A percentile compares a stretch with the other conserved stretches of the same genome.
phyloP scores from a whole-genome alignment of 441 rosid species.

The Daphne laureola region DNA sequence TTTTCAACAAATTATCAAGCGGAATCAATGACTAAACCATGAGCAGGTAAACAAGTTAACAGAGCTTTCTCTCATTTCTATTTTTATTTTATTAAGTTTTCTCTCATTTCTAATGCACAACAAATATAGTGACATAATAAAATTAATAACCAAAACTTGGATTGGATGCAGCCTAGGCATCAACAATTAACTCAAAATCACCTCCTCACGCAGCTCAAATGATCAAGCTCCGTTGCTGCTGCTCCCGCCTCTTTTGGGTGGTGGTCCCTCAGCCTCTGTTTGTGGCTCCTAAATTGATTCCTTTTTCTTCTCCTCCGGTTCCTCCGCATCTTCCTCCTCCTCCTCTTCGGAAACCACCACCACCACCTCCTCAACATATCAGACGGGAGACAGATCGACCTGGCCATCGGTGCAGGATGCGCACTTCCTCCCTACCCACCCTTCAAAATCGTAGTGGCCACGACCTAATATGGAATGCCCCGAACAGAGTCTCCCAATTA shows the following conservation, averaged over 20 bases:
- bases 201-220: background rate
- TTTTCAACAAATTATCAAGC: too few relatives aligned
- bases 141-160: too few relatives aligned
- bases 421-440: constrained; percentile 64
- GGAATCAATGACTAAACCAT: too few relatives aligned
- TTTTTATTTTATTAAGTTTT: too few relatives aligned
- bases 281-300: constrained; percentile 17
- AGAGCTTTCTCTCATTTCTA: too few relatives aligned
- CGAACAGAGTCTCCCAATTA: constrained; percentile 58
- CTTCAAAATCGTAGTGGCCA: constrained; percentile 49
- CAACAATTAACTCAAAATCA: background rate
- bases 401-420: constrained; percentile 52
- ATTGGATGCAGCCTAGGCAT: too few relatives aligned
- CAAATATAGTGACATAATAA: too few relatives aligned
- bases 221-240: constrained; percentile 15
- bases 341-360: constrained; percentile 26
- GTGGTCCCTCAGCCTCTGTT: constrained; percentile 8
- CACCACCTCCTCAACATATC: constrained; percentile 17
- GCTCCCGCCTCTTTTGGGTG: constrained; percentile 19
- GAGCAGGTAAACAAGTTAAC: too few relatives aligned
- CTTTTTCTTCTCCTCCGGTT: constrained; percentile 16
- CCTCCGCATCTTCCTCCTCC: constrained; percentile 9
- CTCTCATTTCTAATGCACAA: too few relatives aligned
- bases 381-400: constrained; percentile 27
- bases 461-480: constrained; percentile 44